phyloP scores from a whole-genome alignment of 768 basidiomycete species.

The Boletellus ananas region DNA sequence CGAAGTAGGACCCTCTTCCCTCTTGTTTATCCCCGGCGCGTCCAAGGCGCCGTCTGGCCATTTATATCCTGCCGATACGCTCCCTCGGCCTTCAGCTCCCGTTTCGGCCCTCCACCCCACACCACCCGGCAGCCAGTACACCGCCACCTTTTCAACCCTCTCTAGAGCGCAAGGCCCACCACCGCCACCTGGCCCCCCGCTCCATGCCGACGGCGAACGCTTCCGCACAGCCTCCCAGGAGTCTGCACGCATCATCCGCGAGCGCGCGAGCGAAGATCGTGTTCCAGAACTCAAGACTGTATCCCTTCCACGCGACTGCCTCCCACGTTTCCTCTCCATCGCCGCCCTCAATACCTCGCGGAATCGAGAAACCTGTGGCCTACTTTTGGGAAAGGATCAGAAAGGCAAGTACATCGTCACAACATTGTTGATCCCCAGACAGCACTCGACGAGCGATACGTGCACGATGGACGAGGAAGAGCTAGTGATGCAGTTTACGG shows the following conservation, averaged over 20 bases:
- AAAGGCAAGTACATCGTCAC: constrained; percentile 69
- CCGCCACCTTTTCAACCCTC: constrained; percentile 23
- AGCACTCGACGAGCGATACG: constrained; percentile 85
- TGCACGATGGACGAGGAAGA: constrained; percentile 92
- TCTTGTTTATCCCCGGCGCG: constrained; percentile 42
- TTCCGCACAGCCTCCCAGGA: constrained; percentile 34
- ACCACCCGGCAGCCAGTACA: constrained; percentile 14
- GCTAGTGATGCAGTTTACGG: constrained; percentile 79
- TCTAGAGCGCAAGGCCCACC: constrained; percentile 27
- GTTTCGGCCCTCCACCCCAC: constrained; percentile 8
- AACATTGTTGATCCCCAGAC: constrained; percentile 82
- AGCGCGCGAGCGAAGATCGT: constrained; percentile 29
- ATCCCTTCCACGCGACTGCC: constrained; percentile 64
- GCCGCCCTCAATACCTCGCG: constrained; percentile 73
- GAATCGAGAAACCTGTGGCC: constrained; percentile 84
- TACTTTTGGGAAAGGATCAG: constrained; percentile 68
- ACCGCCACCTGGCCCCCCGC: constrained; percentile 21
- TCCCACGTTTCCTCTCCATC: constrained; percentile 73
- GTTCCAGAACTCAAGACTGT: constrained; percentile 56
- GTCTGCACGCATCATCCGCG: constrained; percentile 32
- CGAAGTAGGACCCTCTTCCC: constrained; percentile 37
- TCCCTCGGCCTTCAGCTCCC: constrained; percentile 34
- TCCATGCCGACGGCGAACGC: constrained; percentile 24
- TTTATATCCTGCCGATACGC: constrained; percentile 33
- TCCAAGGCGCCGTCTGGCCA: constrained; percentile 19